A percentile compares a stretch with the other conserved stretches of the same genome.
phyloP scores from a whole-genome alignment of 495 filamentous ascomycete genomes.

The Glarea lozoyensis region DNA sequence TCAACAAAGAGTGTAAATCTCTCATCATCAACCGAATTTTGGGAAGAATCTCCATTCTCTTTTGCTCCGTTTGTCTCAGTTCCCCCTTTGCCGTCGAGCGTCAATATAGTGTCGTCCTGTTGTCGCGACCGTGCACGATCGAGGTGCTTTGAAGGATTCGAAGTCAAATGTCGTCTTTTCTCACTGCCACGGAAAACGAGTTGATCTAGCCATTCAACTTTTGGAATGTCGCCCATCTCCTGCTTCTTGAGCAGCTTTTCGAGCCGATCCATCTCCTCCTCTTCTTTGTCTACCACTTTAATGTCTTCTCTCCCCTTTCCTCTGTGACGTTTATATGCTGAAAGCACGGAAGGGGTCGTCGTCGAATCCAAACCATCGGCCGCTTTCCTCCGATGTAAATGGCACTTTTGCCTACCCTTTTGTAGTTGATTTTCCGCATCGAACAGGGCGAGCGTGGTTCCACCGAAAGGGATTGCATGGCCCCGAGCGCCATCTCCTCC shows the following conservation, averaged over 20 bases:
- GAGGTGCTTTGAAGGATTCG: slow-evolving; percentile 20
- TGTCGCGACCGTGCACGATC: slow-evolving; percentile 22
- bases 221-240: slow-evolving; percentile 90
- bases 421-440: slow-evolving; percentile 81
- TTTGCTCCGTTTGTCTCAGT: slow-evolving; percentile 24
- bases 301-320: slow-evolving; percentile 7
- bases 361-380: slow-evolving; percentile 82
- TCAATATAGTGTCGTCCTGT: slow-evolving; percentile 9
- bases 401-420: slow-evolving; percentile 88
- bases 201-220: slow-evolving; percentile 91
- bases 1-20: slow-evolving; percentile 78
- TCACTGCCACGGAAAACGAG: slow-evolving; percentile 83
- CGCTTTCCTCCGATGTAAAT: slow-evolving; percentile 67
- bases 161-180: slow-evolving; percentile 55
- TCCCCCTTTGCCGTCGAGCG: slow-evolving; percentile 22
- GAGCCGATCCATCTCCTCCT: slow-evolving; percentile 70
- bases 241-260: slow-evolving; percentile 93
- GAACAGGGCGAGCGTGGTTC: slow-evolving; percentile 84
- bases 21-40: slow-evolving; percentile 38
- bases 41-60: slow-evolving; percentile 15
- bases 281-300: slow-evolving; percentile 44
- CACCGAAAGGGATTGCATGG: slow-evolving; percentile 85
- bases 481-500: slow-evolving; percentile 52
- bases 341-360: slow-evolving; percentile 61
- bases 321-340: slow-evolving; percentile 22